Evolutionary conservation across 2,329 filamentous ascomycete species (phyloP).

Genomic region (Botrytis byssoidea): DNA sequence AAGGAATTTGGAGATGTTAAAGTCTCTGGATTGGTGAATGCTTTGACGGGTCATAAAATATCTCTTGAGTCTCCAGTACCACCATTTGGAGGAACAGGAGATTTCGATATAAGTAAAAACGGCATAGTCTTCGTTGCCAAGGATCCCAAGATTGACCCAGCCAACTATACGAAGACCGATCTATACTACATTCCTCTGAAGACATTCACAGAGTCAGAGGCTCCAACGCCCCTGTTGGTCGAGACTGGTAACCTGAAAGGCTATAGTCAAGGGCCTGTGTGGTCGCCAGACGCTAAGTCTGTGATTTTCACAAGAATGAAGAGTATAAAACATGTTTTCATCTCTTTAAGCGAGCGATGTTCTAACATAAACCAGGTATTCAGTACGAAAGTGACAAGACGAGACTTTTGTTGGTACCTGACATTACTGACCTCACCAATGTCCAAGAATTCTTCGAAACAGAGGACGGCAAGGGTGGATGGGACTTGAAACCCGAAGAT

Average conservation of each 20-base stretch:
- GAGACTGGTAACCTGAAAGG: conserved; percentile 60
- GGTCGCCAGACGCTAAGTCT: conserved; percentile 69
- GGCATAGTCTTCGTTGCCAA: conserved; percentile 74
- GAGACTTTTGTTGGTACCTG: conserved; percentile 62
- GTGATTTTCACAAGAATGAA: conserved; percentile 80
- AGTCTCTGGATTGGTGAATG: conserved; percentile 56
- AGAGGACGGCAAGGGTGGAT: conserved; percentile 60
- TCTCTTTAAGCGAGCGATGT: too few species aligned
- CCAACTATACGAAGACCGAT: conserved; percentile 77
- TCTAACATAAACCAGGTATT: conserved; percentile 37
- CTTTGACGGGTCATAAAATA: conserved; percentile 48
- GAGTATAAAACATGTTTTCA: conserved; percentile 37
- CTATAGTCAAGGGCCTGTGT: conserved; percentile 65
- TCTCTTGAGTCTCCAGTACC: conserved; percentile 65
- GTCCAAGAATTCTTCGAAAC: conserved; percentile 63
- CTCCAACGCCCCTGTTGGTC: conserved; percentile 52
- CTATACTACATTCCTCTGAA: conserved; percentile 70
- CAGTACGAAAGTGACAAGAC: conserved; percentile 82
- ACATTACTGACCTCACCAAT: conserved; percentile 56
- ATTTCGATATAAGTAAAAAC: conserved; percentile 70
- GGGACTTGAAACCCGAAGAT: conserved; percentile 58
- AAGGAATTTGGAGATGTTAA: conserved; percentile 28
- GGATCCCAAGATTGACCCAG: conserved; percentile 67
- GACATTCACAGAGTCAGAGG: conserved; percentile 54
- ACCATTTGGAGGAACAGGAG: conserved; percentile 75